Evolutionary conservation across 257 asterid species (phyloP).

Genomic region (Rauvolfia tetraphylla): DNA sequence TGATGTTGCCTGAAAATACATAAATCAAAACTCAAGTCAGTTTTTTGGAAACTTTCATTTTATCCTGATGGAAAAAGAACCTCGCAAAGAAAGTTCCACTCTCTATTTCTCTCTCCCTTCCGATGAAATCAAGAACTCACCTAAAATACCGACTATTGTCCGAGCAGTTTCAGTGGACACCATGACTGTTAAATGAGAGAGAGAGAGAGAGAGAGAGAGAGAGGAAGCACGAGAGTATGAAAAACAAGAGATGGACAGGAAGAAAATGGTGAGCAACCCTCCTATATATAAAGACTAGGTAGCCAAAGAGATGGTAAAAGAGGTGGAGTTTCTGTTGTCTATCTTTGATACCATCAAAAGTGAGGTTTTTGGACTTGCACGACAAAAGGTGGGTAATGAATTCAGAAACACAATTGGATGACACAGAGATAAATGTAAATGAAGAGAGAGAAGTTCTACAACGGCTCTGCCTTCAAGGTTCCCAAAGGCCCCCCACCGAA

Average conservation of each 20-base stretch:
- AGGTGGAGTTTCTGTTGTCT: background rate
- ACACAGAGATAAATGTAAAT: conserved; percentile 6
- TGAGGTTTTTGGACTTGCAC: conserved; percentile 34
- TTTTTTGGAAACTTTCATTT: background rate
- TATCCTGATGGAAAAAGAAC: too few relatives aligned
- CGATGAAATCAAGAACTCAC: conserved; percentile 28
- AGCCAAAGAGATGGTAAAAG: background rate
- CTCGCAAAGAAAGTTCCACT: too few relatives aligned
- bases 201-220: background rate
- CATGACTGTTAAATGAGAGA: conserved; percentile 27
- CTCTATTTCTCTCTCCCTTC: too few relatives aligned
- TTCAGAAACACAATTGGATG: conserved; percentile 13
- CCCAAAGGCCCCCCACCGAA: background rate
- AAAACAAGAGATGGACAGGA: too few relatives aligned
- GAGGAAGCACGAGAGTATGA: too few relatives aligned
- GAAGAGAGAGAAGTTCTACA: conserved; percentile 23
- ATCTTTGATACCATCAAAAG: background rate
- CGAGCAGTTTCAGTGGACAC: conserved; percentile 43
- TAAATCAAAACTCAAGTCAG: background rate
- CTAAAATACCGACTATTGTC: conserved; percentile 56
- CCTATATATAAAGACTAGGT: too few relatives aligned
- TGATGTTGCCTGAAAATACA: conserved; percentile 63
- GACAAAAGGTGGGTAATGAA: conserved; percentile 50
- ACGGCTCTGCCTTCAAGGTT: conserved; percentile 54
- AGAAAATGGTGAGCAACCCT: too few relatives aligned